Evolutionary conservation across 495 filamentous ascomycete genomes (phyloP), one percentile per base, ranked within the genome.

Genomic region (Lepidopterella palustris): DNA sequence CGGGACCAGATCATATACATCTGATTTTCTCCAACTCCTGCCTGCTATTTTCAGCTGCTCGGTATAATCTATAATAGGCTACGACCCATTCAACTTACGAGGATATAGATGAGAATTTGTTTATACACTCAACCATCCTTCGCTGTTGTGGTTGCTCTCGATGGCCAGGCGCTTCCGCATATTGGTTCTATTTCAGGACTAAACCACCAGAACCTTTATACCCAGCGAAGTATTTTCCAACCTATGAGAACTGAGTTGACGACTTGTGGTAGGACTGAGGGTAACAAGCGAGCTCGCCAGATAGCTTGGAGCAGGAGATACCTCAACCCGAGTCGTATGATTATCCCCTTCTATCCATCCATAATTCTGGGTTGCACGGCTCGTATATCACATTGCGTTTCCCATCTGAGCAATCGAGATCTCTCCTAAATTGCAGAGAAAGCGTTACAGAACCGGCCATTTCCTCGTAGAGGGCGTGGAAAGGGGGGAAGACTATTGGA

Each of bases 161-260:
- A 2, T 60, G 29, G 26, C 23, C 51, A 27, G 10, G 26, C 24
- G n/a, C 6, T 53, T 31, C 28, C 9, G 56, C 47, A 54, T 45
- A 53, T 23, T 55, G n/a, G 56, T 63, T 61, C 64, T 67, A 68
- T 68, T 68, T 68, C 58, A 55, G 58, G 61, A 53, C 28, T 58
- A 10, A 13, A 28, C 58, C 49, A 45, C 64, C 58, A 60, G 57
- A 45, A 5, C 26, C 58, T 59, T 53, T 59, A 64, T 68, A 61
- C 61, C 45, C 57, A 58, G 21, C 21, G 45, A 55, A 55, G 53
- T 62, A 47, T 40, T 61, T 20, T 18, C 35, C 55, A 68, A 68
- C 64, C 29, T 68, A 59, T 29, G n/a, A n/a, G 20, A 26, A 42
- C 61, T 57, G 32, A 45, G 50, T 55, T 61, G 49, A 59, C 58